A percentile compares a stretch with the other conserved stretches of the same genome.
Conservation (phyloP, 2,329 filamentous ascomycete species). For the Epichloe amarillans region DNA sequence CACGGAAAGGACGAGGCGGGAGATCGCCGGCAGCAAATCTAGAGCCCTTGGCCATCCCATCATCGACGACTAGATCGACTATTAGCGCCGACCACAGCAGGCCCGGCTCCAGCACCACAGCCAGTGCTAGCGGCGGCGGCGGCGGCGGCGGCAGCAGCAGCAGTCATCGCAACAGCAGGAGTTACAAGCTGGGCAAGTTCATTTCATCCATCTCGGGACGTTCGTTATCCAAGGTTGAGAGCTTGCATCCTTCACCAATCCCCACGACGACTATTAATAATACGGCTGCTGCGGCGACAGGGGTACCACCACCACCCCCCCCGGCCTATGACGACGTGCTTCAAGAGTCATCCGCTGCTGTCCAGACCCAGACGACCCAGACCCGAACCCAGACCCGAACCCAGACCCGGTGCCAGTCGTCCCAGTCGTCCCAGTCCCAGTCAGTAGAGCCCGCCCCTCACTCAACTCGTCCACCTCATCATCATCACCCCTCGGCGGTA, state of each 20-base stretch:
- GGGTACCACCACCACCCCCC: conserved; percentile 7
- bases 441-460: not conserved
- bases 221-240: conserved; percentile 1
- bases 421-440: too few species aligned
- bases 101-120: conserved; percentile 15
- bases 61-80: not conserved
- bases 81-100: not conserved
- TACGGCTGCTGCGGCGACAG: conserved; percentile 6
- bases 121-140: conserved; percentile 28
- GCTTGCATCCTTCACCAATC: not conserved
- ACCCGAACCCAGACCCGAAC: not conserved
- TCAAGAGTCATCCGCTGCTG: conserved; percentile 5
- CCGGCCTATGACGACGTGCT: conserved; percentile 20
- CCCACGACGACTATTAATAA: not conserved
- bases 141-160: conserved; percentile 20
- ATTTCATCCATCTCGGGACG: conserved; percentile 7
- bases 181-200: conserved; percentile 6
- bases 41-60: not conserved
- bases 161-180: conserved; percentile 24
- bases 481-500: conserved; percentile 1
- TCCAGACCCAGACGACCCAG: not conserved
- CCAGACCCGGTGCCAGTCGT: not conserved
- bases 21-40: conserved; percentile 1
- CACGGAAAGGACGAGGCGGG: not conserved
- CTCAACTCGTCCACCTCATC: conserved; percentile 1